Conservation (phyloP, 164 flowering plant species). For the Liriodendron chinense region DNA sequence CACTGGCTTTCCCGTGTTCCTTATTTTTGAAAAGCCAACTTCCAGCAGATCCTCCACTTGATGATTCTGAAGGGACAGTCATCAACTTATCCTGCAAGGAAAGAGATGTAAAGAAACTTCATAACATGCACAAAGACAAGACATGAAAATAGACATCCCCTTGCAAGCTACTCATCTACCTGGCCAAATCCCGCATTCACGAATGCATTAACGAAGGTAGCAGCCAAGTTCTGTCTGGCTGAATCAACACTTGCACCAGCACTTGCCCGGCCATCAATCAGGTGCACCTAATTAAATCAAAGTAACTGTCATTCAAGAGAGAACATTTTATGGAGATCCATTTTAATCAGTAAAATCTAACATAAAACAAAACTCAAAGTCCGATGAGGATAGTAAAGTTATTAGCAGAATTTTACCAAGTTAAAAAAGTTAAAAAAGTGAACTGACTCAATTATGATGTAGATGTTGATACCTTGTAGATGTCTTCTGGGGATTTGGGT, state of each 20-base stretch:
- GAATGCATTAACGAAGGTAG: constrained; percentile 98
- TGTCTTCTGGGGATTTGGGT: constrained; percentile 95
- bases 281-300: constrained; percentile 60
- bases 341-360: background rate
- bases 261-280: constrained; percentile 97
- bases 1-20: constrained; percentile 98
- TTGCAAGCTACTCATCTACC: constrained; percentile 32
- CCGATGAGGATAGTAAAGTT: background rate
- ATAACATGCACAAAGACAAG: background rate
- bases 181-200: constrained; percentile 99
- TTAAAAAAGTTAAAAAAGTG: no score
- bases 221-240: constrained; percentile 96
- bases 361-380: background rate
- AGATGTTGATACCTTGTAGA: constrained; percentile 67
- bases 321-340: background rate
- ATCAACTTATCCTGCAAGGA: constrained; percentile 83
- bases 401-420: background rate
- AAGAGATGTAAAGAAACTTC: background rate
- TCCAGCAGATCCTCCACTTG: constrained; percentile 71
- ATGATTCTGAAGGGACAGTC: constrained; percentile 76
- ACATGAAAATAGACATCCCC: background rate
- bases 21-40: constrained; percentile 97
- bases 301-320: background rate
- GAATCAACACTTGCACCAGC: constrained; percentile 94
- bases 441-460: background rate